phyloP scores from a whole-genome alignment of 257 asterid species.

The Jaltomata sinuosa region DNA sequence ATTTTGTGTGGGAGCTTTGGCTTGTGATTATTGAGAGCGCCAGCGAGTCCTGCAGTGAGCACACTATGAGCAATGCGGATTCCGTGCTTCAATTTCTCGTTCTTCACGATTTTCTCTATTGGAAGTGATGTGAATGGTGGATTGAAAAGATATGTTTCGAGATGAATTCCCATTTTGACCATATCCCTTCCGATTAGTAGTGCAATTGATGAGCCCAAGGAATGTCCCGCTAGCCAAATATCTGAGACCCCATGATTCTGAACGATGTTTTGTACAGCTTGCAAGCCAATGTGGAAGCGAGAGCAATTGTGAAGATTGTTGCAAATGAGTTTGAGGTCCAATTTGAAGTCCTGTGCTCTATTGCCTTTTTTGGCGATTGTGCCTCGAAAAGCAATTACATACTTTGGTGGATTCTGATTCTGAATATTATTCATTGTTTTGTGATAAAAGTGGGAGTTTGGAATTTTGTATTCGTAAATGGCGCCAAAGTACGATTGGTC shows the following conservation, averaged over 20 bases:
- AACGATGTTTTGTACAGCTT: conserved; percentile 9
- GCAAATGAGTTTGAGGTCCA: conserved; percentile 35
- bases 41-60: conserved; percentile 50
- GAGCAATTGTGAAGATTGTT: conserved; percentile 36
- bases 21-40: conserved; percentile 18
- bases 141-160: conserved; percentile 63
- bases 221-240: conserved; percentile 74
- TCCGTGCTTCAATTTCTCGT: conserved; percentile 43
- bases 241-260: conserved; percentile 15
- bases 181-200: conserved; percentile 44
- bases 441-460: conserved; percentile 10
- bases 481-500: conserved; percentile 57
- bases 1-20: not conserved
- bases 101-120: conserved; percentile 24
- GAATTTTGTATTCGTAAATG: conserved; percentile 28
- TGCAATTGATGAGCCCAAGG: conserved; percentile 62
- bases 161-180: conserved; percentile 23
- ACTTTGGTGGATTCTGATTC: conserved; percentile 25
- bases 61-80: conserved; percentile 41
- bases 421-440: not conserved
- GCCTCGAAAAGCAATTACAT: conserved; percentile 63
- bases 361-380: conserved; percentile 34
- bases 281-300: conserved; percentile 34
- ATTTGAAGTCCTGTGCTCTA: conserved; percentile 44
- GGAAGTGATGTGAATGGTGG: conserved; percentile 73